Conservation (phyloP, 768 basidiomycete genomes). For the Pulveroboletus sp. region DNA sequence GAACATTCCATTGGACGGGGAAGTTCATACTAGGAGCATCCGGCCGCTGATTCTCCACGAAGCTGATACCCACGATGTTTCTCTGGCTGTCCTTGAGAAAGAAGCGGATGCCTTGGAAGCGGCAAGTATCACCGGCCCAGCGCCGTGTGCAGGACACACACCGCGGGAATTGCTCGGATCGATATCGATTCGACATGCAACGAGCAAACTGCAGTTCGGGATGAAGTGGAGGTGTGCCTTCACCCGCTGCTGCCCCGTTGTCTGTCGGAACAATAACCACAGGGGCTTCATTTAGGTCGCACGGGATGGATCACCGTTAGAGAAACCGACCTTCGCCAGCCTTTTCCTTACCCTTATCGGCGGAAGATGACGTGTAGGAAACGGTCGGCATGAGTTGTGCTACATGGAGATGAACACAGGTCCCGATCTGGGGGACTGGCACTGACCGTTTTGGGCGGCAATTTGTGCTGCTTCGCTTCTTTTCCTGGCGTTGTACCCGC, state of each 20-base stretch:
- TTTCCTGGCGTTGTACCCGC: conserved; percentile 70
- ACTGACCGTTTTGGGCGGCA: conserved; percentile 59
- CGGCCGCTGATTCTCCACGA: conserved; percentile 58
- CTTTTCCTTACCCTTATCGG: conserved; percentile 46
- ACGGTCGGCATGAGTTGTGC: conserved; percentile 45
- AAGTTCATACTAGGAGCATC: conserved; percentile 58
- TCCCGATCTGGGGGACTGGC: conserved; percentile 8
- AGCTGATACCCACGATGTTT: conserved; percentile 63
- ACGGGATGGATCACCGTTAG: background rate
- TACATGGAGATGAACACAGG: conserved; percentile 23
- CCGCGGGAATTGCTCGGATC: conserved; percentile 66
- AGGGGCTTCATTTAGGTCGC: conserved; percentile 14
- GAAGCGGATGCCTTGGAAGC: conserved; percentile 81
- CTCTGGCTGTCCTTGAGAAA: conserved; percentile 61
- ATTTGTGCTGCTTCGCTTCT: conserved; percentile 66
- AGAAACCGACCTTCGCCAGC: conserved; percentile 35
- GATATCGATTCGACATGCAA: conserved; percentile 82
- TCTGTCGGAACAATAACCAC: conserved; percentile 33
- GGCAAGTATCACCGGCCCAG: conserved; percentile 85
- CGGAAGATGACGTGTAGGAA: conserved; percentile 36
- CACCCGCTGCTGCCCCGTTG: conserved; percentile 26
- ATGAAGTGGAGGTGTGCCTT: conserved; percentile 36
- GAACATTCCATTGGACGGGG: conserved; percentile 65
- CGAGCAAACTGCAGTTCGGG: conserved; percentile 75
- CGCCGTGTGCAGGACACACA: conserved; percentile 83